These are phyloP conservation scores for Fraxinus xanthoxyloides DNA, from an alignment of 305 asterid genomes.

Conservation along the genomic window DNA sequence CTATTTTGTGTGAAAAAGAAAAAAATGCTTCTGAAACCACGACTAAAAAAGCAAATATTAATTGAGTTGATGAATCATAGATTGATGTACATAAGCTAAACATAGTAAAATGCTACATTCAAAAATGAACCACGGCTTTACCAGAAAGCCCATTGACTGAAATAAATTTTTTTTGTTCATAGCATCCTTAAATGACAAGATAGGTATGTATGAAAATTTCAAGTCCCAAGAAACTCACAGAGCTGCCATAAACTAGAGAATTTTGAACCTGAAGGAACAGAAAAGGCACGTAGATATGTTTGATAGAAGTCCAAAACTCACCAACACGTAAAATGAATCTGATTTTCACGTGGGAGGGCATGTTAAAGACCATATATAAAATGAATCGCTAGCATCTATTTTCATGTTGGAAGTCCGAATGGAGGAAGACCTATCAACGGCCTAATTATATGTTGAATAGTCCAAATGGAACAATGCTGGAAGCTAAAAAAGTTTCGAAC, in stretches of 20 bases:
- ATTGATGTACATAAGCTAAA: not conserved
- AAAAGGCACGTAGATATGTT: not conserved
- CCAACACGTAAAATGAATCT: not conserved
- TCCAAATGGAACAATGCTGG: not conserved
- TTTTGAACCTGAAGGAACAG: not conserved
- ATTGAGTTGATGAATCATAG: not conserved
- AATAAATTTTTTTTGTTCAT: not conserved
- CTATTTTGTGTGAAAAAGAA: not conserved
- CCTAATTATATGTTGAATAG: not conserved
- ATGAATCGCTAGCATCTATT: not conserved
- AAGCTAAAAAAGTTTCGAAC: not conserved
- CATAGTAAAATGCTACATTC: not conserved
- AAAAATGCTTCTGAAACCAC: not conserved
- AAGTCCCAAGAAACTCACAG: not conserved
- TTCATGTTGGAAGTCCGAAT: not conserved
- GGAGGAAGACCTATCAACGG: not conserved
- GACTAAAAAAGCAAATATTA: not conserved
- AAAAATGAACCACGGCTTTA: not conserved
- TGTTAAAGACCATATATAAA: not conserved
- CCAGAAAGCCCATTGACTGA: not conserved
- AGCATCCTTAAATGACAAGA: not conserved
- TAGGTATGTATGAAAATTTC: not conserved
- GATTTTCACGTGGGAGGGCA: not conserved
- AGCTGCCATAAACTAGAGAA: not conserved
- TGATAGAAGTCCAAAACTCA: not conserved